These are phyloP conservation scores for Straminergon stramineum DNA, from an alignment of 225 moss, liverwort and hornwort species.

Conservation along the genomic window DNA sequence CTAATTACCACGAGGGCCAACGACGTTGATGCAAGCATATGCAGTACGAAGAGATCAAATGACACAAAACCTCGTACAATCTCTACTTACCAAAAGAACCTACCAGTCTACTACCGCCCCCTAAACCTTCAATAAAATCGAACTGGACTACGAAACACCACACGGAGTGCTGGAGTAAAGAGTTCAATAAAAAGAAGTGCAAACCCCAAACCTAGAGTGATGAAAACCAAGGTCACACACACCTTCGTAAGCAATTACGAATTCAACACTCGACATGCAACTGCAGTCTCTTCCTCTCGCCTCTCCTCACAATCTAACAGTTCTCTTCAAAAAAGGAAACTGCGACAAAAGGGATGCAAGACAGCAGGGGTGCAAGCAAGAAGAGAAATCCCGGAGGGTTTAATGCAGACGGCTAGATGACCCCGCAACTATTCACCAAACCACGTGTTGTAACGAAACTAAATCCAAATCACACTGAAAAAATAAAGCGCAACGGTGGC, in stretches of 20 bases:
- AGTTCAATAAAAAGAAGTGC: neutral
- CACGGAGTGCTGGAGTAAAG: neutral
- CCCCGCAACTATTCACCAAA: neutral
- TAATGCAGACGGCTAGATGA: neutral
- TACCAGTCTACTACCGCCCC: neutral
- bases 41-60: neutral
- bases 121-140: neutral
- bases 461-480: neutral
- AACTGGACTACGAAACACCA: neutral
- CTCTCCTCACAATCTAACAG: neutral
- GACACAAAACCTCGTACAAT: neutral
- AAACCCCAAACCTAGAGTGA: neutral
- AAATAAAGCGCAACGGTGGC: neutral
- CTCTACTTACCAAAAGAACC: neutral
- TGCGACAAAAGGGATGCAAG: neutral
- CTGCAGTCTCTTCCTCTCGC: neutral
- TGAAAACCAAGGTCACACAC: neutral
- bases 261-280: neutral
- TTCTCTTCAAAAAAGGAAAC: neutral
- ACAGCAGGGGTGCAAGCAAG: neutral
- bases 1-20: neutral
- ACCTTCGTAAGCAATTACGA: neutral
- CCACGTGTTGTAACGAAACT: neutral
- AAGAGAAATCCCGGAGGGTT: neutral
- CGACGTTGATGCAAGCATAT: neutral